Evolutionary conservation across 1,139 yeast species (phyloP).

Genomic region (Candida sojae): DNA sequence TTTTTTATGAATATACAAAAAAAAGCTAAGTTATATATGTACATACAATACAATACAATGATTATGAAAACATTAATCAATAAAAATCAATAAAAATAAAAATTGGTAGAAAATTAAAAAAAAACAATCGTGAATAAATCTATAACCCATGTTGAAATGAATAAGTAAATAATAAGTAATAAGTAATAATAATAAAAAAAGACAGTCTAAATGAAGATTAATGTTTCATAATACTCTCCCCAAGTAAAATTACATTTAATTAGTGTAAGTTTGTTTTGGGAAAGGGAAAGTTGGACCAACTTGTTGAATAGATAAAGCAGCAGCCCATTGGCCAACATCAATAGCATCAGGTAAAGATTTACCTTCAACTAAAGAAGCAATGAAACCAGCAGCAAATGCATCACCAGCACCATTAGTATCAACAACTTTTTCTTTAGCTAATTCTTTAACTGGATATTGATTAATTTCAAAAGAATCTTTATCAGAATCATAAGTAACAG

Average conservation of each 20-base stretch:
- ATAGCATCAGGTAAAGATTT: constrained; percentile 62
- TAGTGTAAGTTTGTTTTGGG: constrained; percentile 63
- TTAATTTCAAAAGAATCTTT: constrained; percentile 48
- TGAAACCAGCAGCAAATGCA: constrained; percentile 97
- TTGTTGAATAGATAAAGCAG: constrained; percentile 86
- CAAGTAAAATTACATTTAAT: constrained; percentile 12
- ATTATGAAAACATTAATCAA: not conserved
- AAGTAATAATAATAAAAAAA: not conserved
- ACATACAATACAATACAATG: not conserved
- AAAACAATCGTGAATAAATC: not conserved
- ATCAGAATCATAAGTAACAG: constrained; percentile 56
- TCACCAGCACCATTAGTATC: constrained; percentile 99
- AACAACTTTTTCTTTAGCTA: constrained; percentile 64
- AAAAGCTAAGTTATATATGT: not conserved
- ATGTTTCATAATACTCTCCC: not conserved
- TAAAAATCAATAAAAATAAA: not conserved
- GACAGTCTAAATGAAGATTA: not conserved
- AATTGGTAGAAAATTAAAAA: not conserved
- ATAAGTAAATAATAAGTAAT: not conserved
- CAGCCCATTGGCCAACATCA: constrained; percentile 97
- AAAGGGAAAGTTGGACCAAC: constrained; percentile 94
- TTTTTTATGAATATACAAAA: not conserved
- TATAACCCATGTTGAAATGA: constrained; percentile 13
- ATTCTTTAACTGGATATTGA: constrained; percentile 68
- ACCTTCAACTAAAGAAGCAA: constrained; percentile 84